Evolutionary conservation across 192 early-diverging fungal genomes (phyloP).

Genomic region (Backusella sp.): DNA sequence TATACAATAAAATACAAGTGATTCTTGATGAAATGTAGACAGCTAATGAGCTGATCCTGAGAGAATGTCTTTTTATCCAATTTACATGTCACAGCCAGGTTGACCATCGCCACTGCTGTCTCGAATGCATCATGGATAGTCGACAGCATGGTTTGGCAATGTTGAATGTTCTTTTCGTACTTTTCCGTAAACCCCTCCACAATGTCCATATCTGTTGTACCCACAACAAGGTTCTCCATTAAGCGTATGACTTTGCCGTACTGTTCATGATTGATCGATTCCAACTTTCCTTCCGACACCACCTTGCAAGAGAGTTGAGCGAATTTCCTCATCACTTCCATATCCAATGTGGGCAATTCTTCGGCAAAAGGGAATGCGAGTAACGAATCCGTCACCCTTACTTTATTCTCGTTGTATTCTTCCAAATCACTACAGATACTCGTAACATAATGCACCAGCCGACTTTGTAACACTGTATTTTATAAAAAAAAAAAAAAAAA

Average conservation of each 20-base stretch:
- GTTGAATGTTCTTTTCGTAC: neutral
- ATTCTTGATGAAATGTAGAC: conserved; percentile 26
- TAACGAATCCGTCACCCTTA: neutral
- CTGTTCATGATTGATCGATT: neutral
- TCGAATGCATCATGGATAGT: conserved; percentile 10
- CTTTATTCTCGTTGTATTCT: neutral
- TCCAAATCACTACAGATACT: neutral
- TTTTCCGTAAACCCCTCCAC: neutral
- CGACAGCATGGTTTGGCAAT: neutral
- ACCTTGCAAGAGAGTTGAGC: neutral
- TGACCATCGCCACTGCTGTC: neutral
- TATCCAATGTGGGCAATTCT: conserved; percentile 3
- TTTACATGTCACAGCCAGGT: conserved; percentile 16
- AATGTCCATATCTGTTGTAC: conserved; percentile 5
- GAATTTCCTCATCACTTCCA: conserved; percentile 9
- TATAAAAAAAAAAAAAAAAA: no score
- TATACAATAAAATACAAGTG: conserved; percentile 27
- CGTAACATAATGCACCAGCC: neutral
- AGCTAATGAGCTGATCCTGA: conserved; percentile 15
- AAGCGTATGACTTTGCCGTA: conserved; percentile 2
- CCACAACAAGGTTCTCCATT: conserved; percentile 8
- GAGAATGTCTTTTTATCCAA: conserved; percentile 21
- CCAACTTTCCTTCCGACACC: neutral
- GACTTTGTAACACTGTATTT: neutral
- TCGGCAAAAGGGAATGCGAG: neutral